These are phyloP conservation scores for Chlamydomonas eustigma DNA, from an alignment of 139 green algal species.

Conservation along the genomic window DNA sequence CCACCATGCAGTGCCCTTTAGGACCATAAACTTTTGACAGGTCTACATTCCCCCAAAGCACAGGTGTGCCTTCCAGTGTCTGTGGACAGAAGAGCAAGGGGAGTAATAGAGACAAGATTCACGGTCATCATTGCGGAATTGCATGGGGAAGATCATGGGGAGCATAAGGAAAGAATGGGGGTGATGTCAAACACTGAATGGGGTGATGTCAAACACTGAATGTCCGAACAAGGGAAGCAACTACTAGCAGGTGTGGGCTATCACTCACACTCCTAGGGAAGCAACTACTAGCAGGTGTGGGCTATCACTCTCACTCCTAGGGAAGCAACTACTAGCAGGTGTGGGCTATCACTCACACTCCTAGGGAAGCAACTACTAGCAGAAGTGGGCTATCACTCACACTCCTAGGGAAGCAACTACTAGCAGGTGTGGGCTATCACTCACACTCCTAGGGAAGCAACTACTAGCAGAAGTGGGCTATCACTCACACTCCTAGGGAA, in stretches of 20 bases:
- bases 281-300: neutral
- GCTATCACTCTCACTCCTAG: neutral
- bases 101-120: neutral
- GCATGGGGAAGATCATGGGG: too few species aligned
- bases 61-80: neutral
- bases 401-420: neutral
- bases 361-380: neutral
- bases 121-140: neutral
- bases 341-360: neutral
- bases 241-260: neutral
- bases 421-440: neutral
- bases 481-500: neutral
- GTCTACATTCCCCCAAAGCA: neutral
- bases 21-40: neutral
- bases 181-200: neutral
- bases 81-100: neutral
- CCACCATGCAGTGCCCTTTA: neutral
- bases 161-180: neutral
- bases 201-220: neutral
- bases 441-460: conserved; percentile 4
- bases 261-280: neutral
- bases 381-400: neutral
- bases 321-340: neutral
- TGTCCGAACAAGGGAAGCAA: neutral
- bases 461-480: neutral